phyloP scores from a whole-genome alignment of 768 basidiomycete genomes.

The Floccularia luteovirens region DNA sequence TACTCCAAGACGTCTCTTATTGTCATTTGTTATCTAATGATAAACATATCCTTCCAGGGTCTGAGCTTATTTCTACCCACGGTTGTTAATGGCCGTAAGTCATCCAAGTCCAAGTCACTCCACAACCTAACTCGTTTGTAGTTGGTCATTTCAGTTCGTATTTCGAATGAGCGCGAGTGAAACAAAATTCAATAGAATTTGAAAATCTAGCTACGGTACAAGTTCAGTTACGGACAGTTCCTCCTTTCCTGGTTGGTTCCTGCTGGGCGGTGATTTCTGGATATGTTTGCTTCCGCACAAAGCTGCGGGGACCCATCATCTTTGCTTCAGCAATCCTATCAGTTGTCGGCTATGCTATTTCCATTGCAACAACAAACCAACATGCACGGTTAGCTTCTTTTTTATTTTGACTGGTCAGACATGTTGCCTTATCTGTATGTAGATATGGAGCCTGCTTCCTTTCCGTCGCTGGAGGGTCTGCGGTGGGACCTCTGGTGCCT shows the following conservation, averaged over 20 bases:
- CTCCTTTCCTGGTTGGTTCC: conserved; percentile 32
- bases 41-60: conserved; percentile 37
- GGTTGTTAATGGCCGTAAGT: conserved; percentile 34
- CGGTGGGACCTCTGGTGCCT: conserved; percentile 29
- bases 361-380: conserved; percentile 30
- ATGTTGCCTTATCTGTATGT: too few species aligned
- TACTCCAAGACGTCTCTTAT: conserved; percentile 20
- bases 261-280: conserved; percentile 28
- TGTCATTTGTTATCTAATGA: conserved; percentile 21
- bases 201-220: conserved; percentile 30
- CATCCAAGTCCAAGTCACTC: background rate
- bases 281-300: conserved; percentile 27
- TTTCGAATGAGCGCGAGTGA: background rate
- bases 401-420: too few species aligned
- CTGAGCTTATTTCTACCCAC: conserved; percentile 39
- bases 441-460: conserved; percentile 43
- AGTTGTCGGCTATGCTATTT: conserved; percentile 36
- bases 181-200: conserved; percentile 1
- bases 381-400: too few species aligned
- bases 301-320: conserved; percentile 25
- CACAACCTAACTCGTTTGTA: conserved; percentile 6
- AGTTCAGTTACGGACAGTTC: conserved; percentile 41
- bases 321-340: conserved; percentile 25
- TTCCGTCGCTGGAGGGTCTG: conserved; percentile 27
- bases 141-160: conserved; percentile 27